phyloP scores from a whole-genome alignment of 2,329 filamentous ascomycete species.

The Colletotrichum noveboracense region DNA sequence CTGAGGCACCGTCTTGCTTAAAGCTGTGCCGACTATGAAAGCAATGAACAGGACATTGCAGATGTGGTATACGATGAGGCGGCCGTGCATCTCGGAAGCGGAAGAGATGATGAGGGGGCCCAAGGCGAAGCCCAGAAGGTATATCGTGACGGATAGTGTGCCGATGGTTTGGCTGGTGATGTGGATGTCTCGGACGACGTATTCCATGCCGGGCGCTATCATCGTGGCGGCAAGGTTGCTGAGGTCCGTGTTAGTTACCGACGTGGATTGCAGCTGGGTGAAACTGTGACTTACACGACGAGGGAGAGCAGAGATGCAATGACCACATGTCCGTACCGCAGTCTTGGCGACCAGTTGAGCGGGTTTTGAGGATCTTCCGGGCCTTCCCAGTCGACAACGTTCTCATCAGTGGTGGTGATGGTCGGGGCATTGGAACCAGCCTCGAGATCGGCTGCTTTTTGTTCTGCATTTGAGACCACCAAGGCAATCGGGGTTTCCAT shows the following conservation, averaged over 20 bases:
- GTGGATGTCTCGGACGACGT: conserved; percentile 56
- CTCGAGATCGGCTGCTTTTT: neutral
- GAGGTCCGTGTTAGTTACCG: neutral
- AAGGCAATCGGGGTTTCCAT: neutral
- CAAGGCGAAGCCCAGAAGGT: conserved; percentile 66
- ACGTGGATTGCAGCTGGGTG: neutral
- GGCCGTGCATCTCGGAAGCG: conserved; percentile 42
- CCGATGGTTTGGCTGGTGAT: conserved; percentile 47
- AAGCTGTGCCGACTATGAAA: conserved; percentile 35
- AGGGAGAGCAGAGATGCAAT: conserved; percentile 29
- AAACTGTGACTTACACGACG: neutral
- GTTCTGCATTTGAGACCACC: neutral
- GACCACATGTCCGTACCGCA: conserved; percentile 38
- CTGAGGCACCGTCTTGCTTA: conserved; percentile 26
- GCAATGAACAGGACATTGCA: conserved; percentile 34
- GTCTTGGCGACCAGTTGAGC: conserved; percentile 57
- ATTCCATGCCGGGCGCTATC: conserved; percentile 59
- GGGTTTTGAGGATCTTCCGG: conserved; percentile 63
- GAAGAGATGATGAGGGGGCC: conserved; percentile 60
- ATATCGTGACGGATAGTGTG: conserved; percentile 63
- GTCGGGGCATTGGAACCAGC: neutral
- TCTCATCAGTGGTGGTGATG: neutral
- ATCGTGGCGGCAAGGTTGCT: conserved; percentile 51
- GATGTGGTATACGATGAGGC: conserved; percentile 32
- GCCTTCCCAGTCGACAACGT: conserved; percentile 63